phyloP scores from a whole-genome alignment of 768 basidiomycete species.

The Kwoniella sp. region DNA sequence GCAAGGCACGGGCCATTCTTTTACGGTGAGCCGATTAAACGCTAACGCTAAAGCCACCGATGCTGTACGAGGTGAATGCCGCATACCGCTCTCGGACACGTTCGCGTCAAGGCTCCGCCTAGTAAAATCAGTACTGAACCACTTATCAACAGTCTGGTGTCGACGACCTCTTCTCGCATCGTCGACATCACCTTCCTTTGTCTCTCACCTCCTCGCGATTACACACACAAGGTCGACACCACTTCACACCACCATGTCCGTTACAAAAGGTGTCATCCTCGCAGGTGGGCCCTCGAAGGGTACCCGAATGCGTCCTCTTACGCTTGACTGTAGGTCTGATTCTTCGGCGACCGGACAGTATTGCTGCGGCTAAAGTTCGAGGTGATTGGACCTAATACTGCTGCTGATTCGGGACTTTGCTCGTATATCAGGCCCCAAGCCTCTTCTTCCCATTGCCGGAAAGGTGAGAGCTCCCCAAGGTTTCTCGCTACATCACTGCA shows the following conservation, averaged over 20 bases:
- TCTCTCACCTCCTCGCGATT: no score
- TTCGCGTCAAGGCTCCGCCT: neutral
- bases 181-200: no score
- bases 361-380: no score
- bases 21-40: neutral
- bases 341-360: no score
- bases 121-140: neutral
- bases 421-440: slow-evolving; percentile 55
- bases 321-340: slow-evolving; percentile 49
- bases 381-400: no score
- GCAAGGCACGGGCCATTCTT: neutral
- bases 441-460: slow-evolving; percentile 58
- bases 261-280: slow-evolving; percentile 57
- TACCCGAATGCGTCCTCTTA: slow-evolving; percentile 53
- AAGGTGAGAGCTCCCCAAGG: slow-evolving; percentile 42
- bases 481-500: neutral
- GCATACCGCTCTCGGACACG: slow-evolving; percentile 2
- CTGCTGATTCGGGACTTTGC: slow-evolving; percentile 1
- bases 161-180: no score
- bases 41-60: neutral
- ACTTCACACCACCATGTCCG: slow-evolving; percentile 29
- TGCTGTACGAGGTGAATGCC: neutral
- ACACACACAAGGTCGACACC: no score
- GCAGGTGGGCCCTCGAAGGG: slow-evolving; percentile 58
- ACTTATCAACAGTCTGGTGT: no score